Base-by-base conservation (phyloP, 2,329 filamentous ascomycete genomes). In the Biscogniauxia sp. region DNA sequence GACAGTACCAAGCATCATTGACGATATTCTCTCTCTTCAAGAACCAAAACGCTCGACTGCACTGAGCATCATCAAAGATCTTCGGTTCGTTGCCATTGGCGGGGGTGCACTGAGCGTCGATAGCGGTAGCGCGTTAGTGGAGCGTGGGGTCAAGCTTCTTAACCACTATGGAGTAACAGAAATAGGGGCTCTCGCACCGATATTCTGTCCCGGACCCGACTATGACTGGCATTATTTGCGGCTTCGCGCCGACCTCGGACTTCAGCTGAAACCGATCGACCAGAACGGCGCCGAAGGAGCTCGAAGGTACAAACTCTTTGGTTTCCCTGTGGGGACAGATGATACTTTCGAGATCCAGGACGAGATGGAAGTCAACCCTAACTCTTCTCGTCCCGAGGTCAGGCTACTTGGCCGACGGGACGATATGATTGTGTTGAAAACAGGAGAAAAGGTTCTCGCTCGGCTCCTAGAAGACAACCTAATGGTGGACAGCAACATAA, bases 111-210 rank as follows among this genome's bases (percentile, higher is more conserved):
- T 76, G 1, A 71, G 71, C 5, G 52, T 65, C 1, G 64, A 61
- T 1, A 66, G 70, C 11, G 73, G 70, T 17, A 63, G 62, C 3
- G 55, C 19, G 5, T 62, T 76, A 6, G 63, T 60, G 4, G 53
- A 64, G 2, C 62, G 61, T 7, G 62, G 65, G 1, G 65, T 75
- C 19, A 71, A 67, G 49, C 57, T 77, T 1, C 63, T 77, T 25
- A 76, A 75, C 60, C 70, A 74, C 57, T 76, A 73, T 54, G 75
- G 75, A 2, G 68, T 69, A 2, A 77, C 75, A 1, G 75, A 77
- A 58, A 68, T 71, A 1, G 75, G 75, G 1, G 68, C 73, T 1
- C 57, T 77, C 6, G 70, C 74, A 1, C 70, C 70, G 1, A 72
- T 73, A 2, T 76, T 76, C 56, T 55, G 62, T 17, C 74, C 74